Base-by-base conservation (phyloP, 805 yeast genomes). In the Pichia occidentalis region DNA sequence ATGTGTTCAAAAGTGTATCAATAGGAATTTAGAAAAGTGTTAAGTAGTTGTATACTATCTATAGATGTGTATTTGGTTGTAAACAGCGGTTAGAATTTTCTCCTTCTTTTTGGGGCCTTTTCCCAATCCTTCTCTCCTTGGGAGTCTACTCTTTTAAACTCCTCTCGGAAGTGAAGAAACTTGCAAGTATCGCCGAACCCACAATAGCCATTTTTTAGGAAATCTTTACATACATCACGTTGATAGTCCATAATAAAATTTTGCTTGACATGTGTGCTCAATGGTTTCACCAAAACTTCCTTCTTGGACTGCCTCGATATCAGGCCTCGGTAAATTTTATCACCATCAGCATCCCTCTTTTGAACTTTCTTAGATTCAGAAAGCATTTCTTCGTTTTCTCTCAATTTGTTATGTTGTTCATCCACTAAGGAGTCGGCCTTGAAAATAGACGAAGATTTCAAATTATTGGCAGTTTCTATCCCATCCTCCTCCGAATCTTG, bases 101-200 rank as follows among this genome's bases (percentile, higher is more conserved):
- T 42, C 40, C 25, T 45, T 39, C 31, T 18, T 27, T 21, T 29
- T 17, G 8, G 24, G 10, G 63, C 69, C 20, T 51, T 56, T 46
- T 80, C 81, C 95, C 95, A 85, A 31, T 85, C 94, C 18, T 42
- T 42, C 7, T 22, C 32, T 19, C 45, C 43, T 42, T 67, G 68
- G 20, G 70, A 56, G 23, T 43, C 37, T 10, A 21, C 16, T 34
- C 49, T 51, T 6, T 80, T 76, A 61, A 79, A 82, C 52, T 85
- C 95, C 49, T 85, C 97, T 59, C 99, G 64, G 12, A 85, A 75
- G 56, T 92, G 99, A 24, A 90, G 57, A 57, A 92, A 92, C 62
- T 92, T 92, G 64, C 99, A 92, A 24, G 92, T 81, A 51, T 92
- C 98, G 7, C 99, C 99, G 56, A 81, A 92, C 5, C 97, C 97